Conservation (phyloP, 345 rosid species). For the Syzygium grande region DNA sequence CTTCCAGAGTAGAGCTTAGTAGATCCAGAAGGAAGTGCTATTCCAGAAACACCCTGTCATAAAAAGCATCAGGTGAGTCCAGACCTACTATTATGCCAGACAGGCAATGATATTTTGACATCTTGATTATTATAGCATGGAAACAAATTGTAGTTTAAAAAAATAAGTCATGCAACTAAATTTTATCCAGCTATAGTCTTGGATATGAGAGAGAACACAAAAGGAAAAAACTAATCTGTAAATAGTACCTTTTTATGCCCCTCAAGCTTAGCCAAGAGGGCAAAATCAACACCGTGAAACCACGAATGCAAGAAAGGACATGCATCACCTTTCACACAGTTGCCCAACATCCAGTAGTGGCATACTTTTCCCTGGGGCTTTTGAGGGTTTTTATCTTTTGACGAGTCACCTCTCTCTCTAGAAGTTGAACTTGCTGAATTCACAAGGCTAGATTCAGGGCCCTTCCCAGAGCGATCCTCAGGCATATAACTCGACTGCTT, state of each 20-base stretch:
- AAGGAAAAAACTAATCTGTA: background rate
- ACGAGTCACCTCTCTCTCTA: background rate
- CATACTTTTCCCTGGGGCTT: slow-evolving; percentile 1
- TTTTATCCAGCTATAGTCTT: background rate
- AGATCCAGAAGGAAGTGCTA: slow-evolving; percentile 39
- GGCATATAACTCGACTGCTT: background rate
- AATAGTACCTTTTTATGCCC: slow-evolving; percentile 23
- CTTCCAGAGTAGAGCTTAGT: slow-evolving; percentile 54
- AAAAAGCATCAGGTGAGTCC: background rate
- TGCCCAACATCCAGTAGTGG: slow-evolving; percentile 12
- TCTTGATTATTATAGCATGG: background rate
- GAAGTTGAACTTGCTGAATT: background rate
- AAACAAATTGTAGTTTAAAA: background rate
- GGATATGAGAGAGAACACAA: background rate
- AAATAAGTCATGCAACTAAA: background rate
- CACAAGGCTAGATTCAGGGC: background rate
- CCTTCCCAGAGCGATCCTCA: background rate
- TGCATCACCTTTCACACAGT: slow-evolving; percentile 16
- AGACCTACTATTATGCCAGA: background rate
- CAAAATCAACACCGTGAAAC: slow-evolving; percentile 17
- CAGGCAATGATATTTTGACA: background rate
- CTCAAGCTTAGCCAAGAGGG: slow-evolving; percentile 19
- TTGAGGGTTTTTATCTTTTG: background rate
- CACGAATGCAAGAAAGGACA: slow-evolving; percentile 21
- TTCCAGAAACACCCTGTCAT: slow-evolving; percentile 32